Evolutionary conservation across 331 rosid species (phyloP).

Genomic region (Quercus tomentella): DNA sequence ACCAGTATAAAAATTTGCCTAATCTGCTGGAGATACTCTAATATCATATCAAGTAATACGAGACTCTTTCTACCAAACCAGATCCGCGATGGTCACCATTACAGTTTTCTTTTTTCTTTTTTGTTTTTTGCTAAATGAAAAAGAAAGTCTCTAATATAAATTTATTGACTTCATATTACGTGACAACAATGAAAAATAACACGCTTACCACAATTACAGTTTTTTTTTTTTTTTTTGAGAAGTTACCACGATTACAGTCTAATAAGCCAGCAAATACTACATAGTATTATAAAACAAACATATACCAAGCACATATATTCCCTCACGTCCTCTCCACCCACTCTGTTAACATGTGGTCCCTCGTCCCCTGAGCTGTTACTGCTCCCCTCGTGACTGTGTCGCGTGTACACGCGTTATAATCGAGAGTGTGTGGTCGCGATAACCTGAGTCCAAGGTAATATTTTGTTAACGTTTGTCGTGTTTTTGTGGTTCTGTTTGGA

Average conservation of each 20-base stretch:
- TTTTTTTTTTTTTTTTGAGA: no score
- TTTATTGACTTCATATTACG: rapidly evolving
- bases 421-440: not conserved
- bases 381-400: not conserved
- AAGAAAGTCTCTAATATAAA: no score
- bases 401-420: not conserved
- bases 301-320: not conserved
- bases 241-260: no score
- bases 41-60: no score
- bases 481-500: not conserved
- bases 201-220: no score
- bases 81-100: no score
- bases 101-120: no score
- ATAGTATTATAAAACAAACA: not conserved
- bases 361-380: not conserved
- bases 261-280: not conserved
- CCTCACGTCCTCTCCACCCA: not conserved
- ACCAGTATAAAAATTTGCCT: no score
- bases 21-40: no score
- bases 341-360: not conserved
- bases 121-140: no score
- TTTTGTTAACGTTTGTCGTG: not conserved
- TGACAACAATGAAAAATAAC: rapidly evolving
- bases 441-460: no score
- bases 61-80: no score